Conservation (phyloP, 2,329 filamentous ascomycete species). For the Lachnellula suecica region DNA sequence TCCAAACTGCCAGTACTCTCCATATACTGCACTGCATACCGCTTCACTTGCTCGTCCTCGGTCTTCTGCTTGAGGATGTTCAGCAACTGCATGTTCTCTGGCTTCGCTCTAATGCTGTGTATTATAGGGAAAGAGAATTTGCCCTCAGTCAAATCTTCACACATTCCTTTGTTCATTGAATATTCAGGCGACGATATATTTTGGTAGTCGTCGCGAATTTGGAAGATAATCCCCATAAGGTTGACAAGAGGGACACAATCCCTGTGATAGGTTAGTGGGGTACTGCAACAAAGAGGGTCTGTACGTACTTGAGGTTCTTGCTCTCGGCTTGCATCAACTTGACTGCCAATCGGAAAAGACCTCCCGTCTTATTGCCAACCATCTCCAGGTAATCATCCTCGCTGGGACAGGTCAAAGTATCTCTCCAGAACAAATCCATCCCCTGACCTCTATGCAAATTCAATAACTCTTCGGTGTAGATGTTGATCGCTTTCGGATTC, state of each 20-base stretch:
- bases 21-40: slow-evolving; percentile 90
- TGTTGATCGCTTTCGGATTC: slow-evolving; percentile 64
- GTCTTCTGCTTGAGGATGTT: slow-evolving; percentile 94
- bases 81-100: slow-evolving; percentile 73
- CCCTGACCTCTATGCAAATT: slow-evolving; percentile 86
- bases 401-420: slow-evolving; percentile 78
- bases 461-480: slow-evolving; percentile 79
- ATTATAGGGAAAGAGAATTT: slow-evolving; percentile 98
- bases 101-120: slow-evolving; percentile 81
- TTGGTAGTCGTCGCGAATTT: slow-evolving; percentile 91
- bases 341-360: slow-evolving; percentile 79
- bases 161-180: slow-evolving; percentile 86
- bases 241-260: slow-evolving; percentile 86
- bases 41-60: slow-evolving; percentile 81
- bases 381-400: slow-evolving; percentile 94
- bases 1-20: slow-evolving; percentile 85
- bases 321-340: slow-evolving; percentile 85
- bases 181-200: slow-evolving; percentile 79
- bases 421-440: slow-evolving; percentile 89
- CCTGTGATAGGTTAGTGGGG: slow-evolving; percentile 29
- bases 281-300: neutral
- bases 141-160: slow-evolving; percentile 93
- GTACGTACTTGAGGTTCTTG: slow-evolving; percentile 39
- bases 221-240: slow-evolving; percentile 80
- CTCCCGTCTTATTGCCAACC: slow-evolving; percentile 89